phyloP scores from a whole-genome alignment of 2,329 filamentous ascomycete species.

The Byssothecium circinans region DNA sequence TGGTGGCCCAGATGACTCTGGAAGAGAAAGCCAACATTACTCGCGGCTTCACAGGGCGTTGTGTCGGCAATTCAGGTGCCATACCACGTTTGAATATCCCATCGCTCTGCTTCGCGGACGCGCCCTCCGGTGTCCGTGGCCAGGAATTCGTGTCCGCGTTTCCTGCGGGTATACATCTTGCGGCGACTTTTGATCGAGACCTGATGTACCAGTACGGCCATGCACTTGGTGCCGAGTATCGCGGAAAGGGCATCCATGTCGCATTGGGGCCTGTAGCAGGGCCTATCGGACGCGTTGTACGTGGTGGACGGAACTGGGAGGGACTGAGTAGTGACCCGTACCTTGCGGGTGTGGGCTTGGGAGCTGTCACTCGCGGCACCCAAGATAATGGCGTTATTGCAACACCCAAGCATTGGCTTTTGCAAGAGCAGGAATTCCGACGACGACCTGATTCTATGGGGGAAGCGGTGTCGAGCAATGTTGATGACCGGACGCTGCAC shows the following conservation, averaged over 20 bases:
- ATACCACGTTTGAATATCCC: too few relatives aligned
- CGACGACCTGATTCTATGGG: constrained; percentile 44
- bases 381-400: constrained; percentile 52
- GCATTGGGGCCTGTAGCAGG: constrained; percentile 71
- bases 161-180: too few relatives aligned
- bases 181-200: too few relatives aligned
- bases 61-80: too few relatives aligned
- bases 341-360: constrained; percentile 57
- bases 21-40: too few relatives aligned
- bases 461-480: constrained; percentile 62
- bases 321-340: constrained; percentile 70
- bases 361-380: constrained; percentile 55
- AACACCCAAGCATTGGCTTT: constrained; percentile 37
- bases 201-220: too few relatives aligned
- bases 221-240: too few relatives aligned
- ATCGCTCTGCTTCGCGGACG: too few relatives aligned
- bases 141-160: too few relatives aligned
- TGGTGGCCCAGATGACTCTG: too few relatives aligned
- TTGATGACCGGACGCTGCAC: constrained; percentile 66
- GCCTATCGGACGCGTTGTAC: constrained; percentile 69
- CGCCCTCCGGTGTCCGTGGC: too few relatives aligned
- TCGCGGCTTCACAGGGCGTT: too few relatives aligned
- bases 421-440: constrained; percentile 61
- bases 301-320: constrained; percentile 74
- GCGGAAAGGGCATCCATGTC: constrained; percentile 71